Evolutionary conservation across 2,329 filamentous ascomycete genomes (phyloP).

Genomic region (Phaeosphaeria sp.): DNA sequence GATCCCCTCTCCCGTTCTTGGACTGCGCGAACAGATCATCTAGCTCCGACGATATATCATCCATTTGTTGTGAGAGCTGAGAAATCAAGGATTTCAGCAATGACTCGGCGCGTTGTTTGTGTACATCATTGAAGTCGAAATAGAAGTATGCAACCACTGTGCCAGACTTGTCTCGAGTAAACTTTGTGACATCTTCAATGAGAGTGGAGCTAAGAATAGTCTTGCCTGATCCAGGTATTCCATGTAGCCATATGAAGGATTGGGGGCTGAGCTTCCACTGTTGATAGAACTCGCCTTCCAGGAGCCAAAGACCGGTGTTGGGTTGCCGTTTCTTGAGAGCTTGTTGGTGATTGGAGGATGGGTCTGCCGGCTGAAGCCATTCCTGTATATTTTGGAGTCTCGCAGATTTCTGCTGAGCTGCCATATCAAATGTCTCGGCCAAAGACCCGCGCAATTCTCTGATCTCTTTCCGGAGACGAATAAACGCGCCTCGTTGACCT

Average conservation of each 20-base stretch:
- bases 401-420: background rate
- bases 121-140: conserved; percentile 43
- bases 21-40: conserved; percentile 30
- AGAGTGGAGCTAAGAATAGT: conserved; percentile 19
- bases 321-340: conserved; percentile 12
- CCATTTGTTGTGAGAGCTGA: conserved; percentile 39
- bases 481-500: conserved; percentile 14
- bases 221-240: conserved; percentile 19
- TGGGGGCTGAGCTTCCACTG: conserved; percentile 6
- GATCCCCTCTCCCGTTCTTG: conserved; percentile 25
- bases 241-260: conserved; percentile 1
- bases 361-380: conserved; percentile 45
- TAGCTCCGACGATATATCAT: conserved; percentile 19
- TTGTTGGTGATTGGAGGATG: conserved; percentile 13
- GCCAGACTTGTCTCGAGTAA: conserved; percentile 5
- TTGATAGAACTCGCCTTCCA: conserved; percentile 9
- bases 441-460: background rate
- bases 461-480: background rate
- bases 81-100: conserved; percentile 47
- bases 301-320: conserved; percentile 23
- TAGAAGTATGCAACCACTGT: conserved; percentile 23
- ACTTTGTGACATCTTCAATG: conserved; percentile 27
- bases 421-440: no score
- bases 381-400: conserved; percentile 6
- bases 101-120: conserved; percentile 42